Conservation (phyloP, 805 yeast genomes). For the Pichia heedii region DNA sequence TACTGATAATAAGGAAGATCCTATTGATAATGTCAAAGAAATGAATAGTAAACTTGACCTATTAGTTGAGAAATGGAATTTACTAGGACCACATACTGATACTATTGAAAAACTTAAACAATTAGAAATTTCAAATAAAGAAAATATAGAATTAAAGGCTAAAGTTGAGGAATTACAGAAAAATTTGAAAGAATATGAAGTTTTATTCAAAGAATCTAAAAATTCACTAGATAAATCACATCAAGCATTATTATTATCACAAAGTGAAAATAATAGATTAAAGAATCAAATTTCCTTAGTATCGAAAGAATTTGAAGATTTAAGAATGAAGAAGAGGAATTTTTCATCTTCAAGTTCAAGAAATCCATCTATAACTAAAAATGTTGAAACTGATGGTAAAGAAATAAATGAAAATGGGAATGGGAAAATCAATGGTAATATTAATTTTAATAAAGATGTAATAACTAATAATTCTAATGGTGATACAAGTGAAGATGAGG, state of each 20-base stretch:
- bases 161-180: slow-evolving; percentile 20
- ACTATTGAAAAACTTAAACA: too few species aligned
- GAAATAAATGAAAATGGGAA: neutral
- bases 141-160: slow-evolving; percentile 1
- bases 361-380: neutral
- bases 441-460: neutral
- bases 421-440: neutral
- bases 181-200: slow-evolving; percentile 37
- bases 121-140: neutral
- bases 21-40: neutral
- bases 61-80: slow-evolving; percentile 13
- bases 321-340: slow-evolving; percentile 34
- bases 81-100: neutral
- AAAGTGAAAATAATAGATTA: slow-evolving; percentile 57
- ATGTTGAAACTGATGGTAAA: too few species aligned
- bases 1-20: neutral
- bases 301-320: slow-evolving; percentile 59
- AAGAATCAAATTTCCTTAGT: slow-evolving; percentile 48
- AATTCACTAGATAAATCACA: slow-evolving; percentile 67
- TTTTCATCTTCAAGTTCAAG: slow-evolving; percentile 11
- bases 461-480: neutral
- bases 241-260: slow-evolving; percentile 64
- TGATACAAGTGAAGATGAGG: slow-evolving; percentile 15
- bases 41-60: neutral
- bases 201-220: slow-evolving; percentile 61